These are phyloP conservation scores for Candida ponderosae DNA, from an alignment of 805 yeast genomes.

Conservation along the genomic window DNA sequence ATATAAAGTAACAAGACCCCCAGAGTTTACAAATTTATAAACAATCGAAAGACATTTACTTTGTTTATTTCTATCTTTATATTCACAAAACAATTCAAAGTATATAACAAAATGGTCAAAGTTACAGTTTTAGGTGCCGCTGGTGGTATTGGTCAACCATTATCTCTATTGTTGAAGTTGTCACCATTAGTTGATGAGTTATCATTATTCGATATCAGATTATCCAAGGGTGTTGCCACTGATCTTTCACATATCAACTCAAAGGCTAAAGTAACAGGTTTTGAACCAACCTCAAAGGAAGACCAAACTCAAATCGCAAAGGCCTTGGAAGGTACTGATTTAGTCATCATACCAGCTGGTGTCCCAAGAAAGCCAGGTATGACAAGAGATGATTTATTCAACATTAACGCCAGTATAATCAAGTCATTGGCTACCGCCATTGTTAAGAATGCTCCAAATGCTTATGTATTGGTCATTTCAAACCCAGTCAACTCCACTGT, in stretches of 20 bases:
- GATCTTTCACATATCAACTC: slow-evolving; percentile 82
- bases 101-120: slow-evolving; percentile 30
- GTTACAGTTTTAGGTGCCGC: slow-evolving; percentile 88
- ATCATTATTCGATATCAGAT: slow-evolving; percentile 79
- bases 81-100: too few relatives aligned
- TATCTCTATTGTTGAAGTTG: slow-evolving; percentile 72
- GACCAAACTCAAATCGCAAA: slow-evolving; percentile 36
- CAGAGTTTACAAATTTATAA: too few relatives aligned
- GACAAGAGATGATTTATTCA: slow-evolving; percentile 87
- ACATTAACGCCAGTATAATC: slow-evolving; percentile 77
- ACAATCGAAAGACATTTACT: too few relatives aligned
- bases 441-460: slow-evolving; percentile 63
- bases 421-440: slow-evolving; percentile 66
- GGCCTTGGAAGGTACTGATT: slow-evolving; percentile 41
- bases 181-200: slow-evolving; percentile 55
- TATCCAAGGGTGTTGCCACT: slow-evolving; percentile 81
- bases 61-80: too few relatives aligned
- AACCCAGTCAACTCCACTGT: slow-evolving; percentile 94
- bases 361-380: slow-evolving; percentile 92
- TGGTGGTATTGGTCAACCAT: slow-evolving; percentile 93
- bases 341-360: slow-evolving; percentile 63
- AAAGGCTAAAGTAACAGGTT: slow-evolving; percentile 49
- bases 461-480: slow-evolving; percentile 75
- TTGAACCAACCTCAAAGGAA: slow-evolving; percentile 54
- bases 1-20: too few relatives aligned